Evolutionary conservation across 495 filamentous ascomycete species (phyloP), one percentile per base, ranked within the genome.

Genomic region (Penicillium cinerascens): DNA sequence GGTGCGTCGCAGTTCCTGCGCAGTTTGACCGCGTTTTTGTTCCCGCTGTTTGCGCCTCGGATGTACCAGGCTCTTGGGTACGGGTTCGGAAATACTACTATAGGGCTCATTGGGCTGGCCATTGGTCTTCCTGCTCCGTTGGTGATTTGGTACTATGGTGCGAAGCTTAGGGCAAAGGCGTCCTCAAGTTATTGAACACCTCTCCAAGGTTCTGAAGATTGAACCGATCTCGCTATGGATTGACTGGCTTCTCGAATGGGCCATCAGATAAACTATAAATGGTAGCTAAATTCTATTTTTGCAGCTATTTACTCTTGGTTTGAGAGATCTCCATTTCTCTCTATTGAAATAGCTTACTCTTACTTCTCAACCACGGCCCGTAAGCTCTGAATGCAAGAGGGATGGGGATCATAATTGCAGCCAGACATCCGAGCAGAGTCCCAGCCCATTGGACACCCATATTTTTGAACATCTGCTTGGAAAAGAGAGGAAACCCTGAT

Each of bases 401-500:
- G 45, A 95, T 89, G 0, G 89, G 90, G 15, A 91, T 82, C 53
- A 95, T 77, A 0, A 76, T 56, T 17, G 77, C 73, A 8, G 86
- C 88, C 9, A 96, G 75, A 56, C 81, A 87, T 10, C 89, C 90
- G 16, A 96, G 77, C 42, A 96, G 65, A 0, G 89, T 92, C 7
- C 82, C 75, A 0, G 89, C 87, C 83, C 86, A 93, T 56, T 92
- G 73, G 18, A 95, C 84, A 18, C 87, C 85, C 58, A 96, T 75
- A 21, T 82, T 85, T 11, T 84, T 67, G 66, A 92, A 93, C 87
- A 95, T 91, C 56, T 92, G 86, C 10, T 72, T 81, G 0, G 84
- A 78, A 64, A 96, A 96, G 3, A 96, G 77, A 10, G 91, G 91
- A 69, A 95, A 95, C 0, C 78, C 83, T 7, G 87, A 86, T 20